Percentiles rank a stretch among this genome's conserved stretches.
phyloP scores from a whole-genome alignment of 1,284 basidiomycete species.

The Leccinum griseonigrum region DNA sequence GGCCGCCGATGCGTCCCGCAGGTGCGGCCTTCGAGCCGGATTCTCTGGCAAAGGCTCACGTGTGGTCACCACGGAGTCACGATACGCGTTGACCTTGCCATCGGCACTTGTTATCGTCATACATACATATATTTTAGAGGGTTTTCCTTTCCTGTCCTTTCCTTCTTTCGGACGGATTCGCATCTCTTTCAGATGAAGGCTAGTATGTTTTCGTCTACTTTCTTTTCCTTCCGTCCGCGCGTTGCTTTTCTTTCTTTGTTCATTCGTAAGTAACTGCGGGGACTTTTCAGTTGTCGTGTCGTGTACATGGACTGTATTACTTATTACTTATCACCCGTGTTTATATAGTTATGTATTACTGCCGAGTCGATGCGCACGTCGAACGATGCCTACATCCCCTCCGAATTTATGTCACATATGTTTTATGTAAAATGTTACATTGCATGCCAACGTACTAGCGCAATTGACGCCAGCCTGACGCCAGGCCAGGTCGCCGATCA shows the following conservation, averaged over 20 bases:
- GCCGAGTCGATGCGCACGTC: background rate
- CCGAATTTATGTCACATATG: background rate
- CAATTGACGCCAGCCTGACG: no score
- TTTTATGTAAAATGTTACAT: background rate
- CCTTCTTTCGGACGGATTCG: background rate
- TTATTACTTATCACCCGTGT: background rate
- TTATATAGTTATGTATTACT: background rate
- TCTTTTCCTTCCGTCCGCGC: background rate
- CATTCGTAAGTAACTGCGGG: no score
- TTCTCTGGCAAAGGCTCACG: constrained; percentile 10
- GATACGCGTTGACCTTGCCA: background rate
- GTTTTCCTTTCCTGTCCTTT: background rate
- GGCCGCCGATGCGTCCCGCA: background rate
- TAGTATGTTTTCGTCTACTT: background rate
- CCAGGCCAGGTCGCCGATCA: background rate
- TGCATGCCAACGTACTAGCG: background rate
- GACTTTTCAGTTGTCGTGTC: background rate
- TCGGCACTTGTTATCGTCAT: background rate
- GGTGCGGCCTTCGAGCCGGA: constrained; percentile 11
- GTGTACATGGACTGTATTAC: background rate
- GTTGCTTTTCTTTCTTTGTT: background rate
- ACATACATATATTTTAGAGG: background rate
- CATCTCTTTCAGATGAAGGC: background rate
- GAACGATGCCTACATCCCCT: background rate
- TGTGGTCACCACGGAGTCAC: constrained; percentile 18